These are phyloP conservation scores for Yamagishiella unicocca DNA, from an alignment of 139 green algal genomes.

Conservation along the genomic window DNA sequence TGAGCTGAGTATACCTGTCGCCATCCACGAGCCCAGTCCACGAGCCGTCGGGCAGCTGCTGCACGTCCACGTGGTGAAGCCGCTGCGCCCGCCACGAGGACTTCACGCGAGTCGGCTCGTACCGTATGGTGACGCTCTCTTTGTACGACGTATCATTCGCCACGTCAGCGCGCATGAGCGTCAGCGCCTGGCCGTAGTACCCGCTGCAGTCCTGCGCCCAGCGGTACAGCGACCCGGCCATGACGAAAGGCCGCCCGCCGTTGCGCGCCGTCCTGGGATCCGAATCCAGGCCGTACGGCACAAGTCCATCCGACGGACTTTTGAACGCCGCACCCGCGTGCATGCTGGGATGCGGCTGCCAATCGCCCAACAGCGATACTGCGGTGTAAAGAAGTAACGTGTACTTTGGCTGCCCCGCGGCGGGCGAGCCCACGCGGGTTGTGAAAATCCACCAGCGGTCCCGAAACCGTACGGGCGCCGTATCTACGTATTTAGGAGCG, in stretches of 20 bases:
- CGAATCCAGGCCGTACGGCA: constrained; percentile 19
- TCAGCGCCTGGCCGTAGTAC: constrained; percentile 27
- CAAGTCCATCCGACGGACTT: neutral
- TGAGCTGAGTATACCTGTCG: too few relatives aligned
- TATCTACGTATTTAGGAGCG: constrained; percentile 29
- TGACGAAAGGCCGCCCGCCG: constrained; percentile 36
- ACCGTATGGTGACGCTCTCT: neutral
- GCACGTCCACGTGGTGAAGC: constrained; percentile 36
- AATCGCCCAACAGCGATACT: constrained; percentile 4
- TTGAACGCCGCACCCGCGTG: neutral
- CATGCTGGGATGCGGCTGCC: neutral
- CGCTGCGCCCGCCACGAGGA: constrained; percentile 2
- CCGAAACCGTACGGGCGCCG: constrained; percentile 17
- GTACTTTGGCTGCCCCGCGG: constrained; percentile 33
- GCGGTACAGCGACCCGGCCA: constrained; percentile 4
- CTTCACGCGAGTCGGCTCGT: constrained; percentile 1
- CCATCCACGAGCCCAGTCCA: constrained; percentile 36
- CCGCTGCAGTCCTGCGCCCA: constrained; percentile 45
- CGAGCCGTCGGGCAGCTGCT: constrained; percentile 4
- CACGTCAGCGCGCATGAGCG: constrained; percentile 18
- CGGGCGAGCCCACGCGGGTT: neutral
- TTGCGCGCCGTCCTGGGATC: neutral
- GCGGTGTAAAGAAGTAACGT: constrained; percentile 38
- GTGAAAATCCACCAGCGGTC: constrained; percentile 44
- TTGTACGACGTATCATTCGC: neutral